Evolutionary conservation across 2,329 filamentous ascomycete species (phyloP).

Genomic region (Hortaea sp.): DNA sequence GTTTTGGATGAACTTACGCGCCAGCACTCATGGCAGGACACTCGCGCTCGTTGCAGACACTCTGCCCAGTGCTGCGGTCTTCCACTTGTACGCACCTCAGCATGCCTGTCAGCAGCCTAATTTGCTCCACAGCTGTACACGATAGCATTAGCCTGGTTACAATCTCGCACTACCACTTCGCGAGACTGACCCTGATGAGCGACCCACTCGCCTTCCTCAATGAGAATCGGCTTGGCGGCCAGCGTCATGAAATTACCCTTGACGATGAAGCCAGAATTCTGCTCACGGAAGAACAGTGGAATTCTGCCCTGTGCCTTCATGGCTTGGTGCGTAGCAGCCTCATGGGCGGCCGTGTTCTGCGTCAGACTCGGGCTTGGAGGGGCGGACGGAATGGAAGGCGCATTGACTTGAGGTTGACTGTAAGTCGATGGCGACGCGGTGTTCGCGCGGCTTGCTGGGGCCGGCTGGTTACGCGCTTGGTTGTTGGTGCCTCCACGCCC

Average conservation of each 20-base stretch:
- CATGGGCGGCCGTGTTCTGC: conserved; percentile 59
- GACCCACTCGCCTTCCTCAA: conserved; percentile 91
- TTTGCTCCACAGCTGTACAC: conserved; percentile 74
- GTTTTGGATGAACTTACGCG: conserved; percentile 50
- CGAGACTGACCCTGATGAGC: conserved; percentile 70
- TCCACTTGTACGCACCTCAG: conserved; percentile 80
- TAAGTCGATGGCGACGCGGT: conserved; percentile 23
- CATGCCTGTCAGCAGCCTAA: conserved; percentile 79
- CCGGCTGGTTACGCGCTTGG: conserved; percentile 12
- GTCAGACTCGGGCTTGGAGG: conserved; percentile 37
- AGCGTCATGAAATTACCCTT: conserved; percentile 97
- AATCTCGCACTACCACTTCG: neutral
- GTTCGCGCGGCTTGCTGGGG: conserved; percentile 22
- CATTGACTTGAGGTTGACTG: conserved; percentile 19
- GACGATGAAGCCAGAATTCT: conserved; percentile 76
- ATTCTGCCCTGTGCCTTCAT: conserved; percentile 44
- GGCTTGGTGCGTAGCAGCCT: conserved; percentile 34
- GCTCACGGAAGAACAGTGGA: conserved; percentile 65
- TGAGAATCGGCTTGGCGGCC: conserved; percentile 82
- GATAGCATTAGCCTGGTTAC: too few species aligned
- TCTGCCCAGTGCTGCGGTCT: conserved; percentile 61
- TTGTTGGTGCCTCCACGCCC: conserved; percentile 14
- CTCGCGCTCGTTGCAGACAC: conserved; percentile 72
- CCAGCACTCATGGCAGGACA: conserved; percentile 94
- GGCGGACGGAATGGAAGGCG: conserved; percentile 19